Base-by-base conservation (phyloP, 2,329 filamentous ascomycete species). In the Colletotrichum graminicola region DNA sequence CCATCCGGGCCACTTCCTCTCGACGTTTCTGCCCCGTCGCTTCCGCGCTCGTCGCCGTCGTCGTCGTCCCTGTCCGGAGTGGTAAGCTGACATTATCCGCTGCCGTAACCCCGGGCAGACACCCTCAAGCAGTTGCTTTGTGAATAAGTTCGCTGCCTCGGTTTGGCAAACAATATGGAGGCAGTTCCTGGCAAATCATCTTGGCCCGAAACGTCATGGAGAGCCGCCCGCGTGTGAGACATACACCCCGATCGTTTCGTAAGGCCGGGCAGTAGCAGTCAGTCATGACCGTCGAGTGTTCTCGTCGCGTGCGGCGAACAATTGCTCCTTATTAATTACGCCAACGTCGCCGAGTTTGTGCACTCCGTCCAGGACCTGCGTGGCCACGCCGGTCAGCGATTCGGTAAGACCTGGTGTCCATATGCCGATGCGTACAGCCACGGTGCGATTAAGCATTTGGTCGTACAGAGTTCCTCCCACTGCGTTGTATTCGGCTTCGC, bases 91-190 rank as follows among this genome's bases (percentile, higher is more conserved):
- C 45, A 11, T 66, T 66, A 18, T n/a, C 56, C 21, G 26, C 43
- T n/a, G 62, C 54, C 3, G 36, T 60, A 8, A 66, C 39, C 4
- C 54, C 56, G 3, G 52, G 29, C 45, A 60, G 56, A 66, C 62
- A 11, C 67, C 67, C 43, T 66, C 61, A 16, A 70, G 67, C 21
- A 70, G 54, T 29, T 70, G 62, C 16, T 39, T 47, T 2, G 54
- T 70, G 54, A 66, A 66, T 14, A 66, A 23, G 14, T 29, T 29
- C 23, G 54, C 67, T 34, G 49, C 67, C 21, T 70, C 36, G 5
- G 36, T 52, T 2, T 54, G 62, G 21, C 62, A 70, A 11, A 70
- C 45, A 4, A 47, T 54, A 2, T 10, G 7, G 14, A 70, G 29
- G 34, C 67, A 70, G 18, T 54, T 16, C 32, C 62, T 60, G 23